Evolutionary conservation across 23 red algal genomes (phyloP).

Genomic region (Agarophyton chilense): DNA sequence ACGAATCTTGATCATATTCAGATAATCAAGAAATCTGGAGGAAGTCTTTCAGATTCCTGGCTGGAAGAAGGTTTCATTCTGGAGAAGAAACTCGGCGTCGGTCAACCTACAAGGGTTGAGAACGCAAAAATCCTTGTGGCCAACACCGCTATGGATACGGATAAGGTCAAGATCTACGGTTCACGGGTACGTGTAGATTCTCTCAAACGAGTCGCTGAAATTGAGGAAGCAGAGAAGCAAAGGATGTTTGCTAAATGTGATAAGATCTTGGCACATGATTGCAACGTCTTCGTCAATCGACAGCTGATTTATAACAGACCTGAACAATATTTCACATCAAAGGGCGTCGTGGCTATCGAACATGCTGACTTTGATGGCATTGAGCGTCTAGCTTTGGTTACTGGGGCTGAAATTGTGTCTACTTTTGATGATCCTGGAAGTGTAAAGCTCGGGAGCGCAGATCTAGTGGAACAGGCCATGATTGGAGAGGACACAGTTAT

Average conservation of each 20-base stretch:
- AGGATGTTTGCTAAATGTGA: conserved; percentile 98
- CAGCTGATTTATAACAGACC: conserved; percentile 99
- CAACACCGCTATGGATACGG: conserved; percentile 99
- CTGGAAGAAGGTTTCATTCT: conserved; percentile 97
- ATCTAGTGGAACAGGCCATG: conserved; percentile 89
- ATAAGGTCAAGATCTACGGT: conserved; percentile 99
- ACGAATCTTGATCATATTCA: conserved; percentile 99
- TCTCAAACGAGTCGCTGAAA: conserved; percentile 86
- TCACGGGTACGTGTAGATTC: conserved; percentile 94
- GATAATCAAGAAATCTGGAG: conserved; percentile 97
- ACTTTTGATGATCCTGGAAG: conserved; percentile 91
- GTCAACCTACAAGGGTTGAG: conserved; percentile 89
- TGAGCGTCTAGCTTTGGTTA: conserved; percentile 94
- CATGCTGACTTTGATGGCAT: conserved; percentile 99
- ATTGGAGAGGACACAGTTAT: conserved; percentile 97
- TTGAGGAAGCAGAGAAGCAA: conserved; percentile 94
- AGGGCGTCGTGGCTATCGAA: conserved; percentile 94
- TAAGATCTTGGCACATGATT: conserved; percentile 82
- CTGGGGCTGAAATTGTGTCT: conserved; percentile 93
- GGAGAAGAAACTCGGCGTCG: conserved; percentile 97
- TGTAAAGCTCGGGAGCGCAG: conserved; percentile 83
- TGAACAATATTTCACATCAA: conserved; percentile 95
- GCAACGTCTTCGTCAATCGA: conserved; percentile 98
- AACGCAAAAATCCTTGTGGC: conserved; percentile 97
- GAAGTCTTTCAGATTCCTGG: conserved; percentile 90